Evolutionary conservation across 306 rosid species (phyloP), one percentile per base, ranked within the genome.

Genomic region (Parietaria judaica): DNA sequence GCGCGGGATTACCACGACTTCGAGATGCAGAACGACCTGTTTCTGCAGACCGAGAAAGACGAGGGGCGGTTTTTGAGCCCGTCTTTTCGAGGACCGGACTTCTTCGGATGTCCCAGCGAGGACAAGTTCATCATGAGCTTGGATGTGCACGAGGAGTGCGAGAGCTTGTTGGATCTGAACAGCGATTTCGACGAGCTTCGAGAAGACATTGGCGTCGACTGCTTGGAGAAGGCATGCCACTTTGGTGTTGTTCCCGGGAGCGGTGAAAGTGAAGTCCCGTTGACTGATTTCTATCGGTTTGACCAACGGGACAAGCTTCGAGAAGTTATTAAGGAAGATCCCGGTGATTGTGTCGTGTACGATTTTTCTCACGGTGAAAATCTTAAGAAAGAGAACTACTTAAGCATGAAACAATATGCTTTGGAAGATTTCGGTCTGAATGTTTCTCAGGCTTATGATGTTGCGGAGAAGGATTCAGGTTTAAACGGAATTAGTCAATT

Each of bases 1-100:
- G 97, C 99, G 0, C 95, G 97, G 0, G 90, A 94, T 74, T 81
- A 86, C 84, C 84, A 65, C 6, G 97, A 92, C 45, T 86, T 82
- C 9, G 96, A 88, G 56, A 73, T 80, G 86, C 90, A 80, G 65
- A 80, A 86, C 62, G 97, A 88, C 56, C 60, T 84, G 3, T 80
- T 84, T 72, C 86, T 95, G 96, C 78, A 82, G 12, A 79, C 76
- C 56, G 97, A 89, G 75, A 84, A 79, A 50, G 95, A 81, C 13
- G 95, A 81, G 13, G 91, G 79, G 31, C 48, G 73, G 74, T 88
- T 88, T 80, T 67, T 83, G 94, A 82, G 87, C 70, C 97, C 99
- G 63, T 70, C 56, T 66, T 76, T 77, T 66, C 81, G 81, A 58
- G 97, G 88, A 63, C 84, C 85, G 0, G 94, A 88, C 70, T 84